Evolutionary conservation across 305 asterid species (phyloP).

Genomic region (Fraxinus nigra): DNA sequence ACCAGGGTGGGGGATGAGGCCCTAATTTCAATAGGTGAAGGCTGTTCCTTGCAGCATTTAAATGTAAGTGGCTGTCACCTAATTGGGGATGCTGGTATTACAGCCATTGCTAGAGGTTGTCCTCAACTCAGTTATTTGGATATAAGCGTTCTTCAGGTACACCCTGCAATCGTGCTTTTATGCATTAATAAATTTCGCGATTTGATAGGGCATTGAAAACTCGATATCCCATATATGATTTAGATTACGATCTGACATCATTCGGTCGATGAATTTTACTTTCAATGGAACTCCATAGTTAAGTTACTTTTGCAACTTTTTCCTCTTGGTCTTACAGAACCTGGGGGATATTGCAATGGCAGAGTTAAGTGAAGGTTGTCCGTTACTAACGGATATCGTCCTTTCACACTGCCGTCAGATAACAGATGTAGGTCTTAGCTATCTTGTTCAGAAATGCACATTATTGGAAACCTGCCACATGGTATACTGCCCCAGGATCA

Average conservation of each 20-base stretch:
- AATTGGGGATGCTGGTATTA: conserved; percentile 74
- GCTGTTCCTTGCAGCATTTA: conserved; percentile 47
- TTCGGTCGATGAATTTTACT: neutral
- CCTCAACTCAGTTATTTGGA: conserved; percentile 76
- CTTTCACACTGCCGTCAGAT: conserved; percentile 79
- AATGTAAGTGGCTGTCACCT: conserved; percentile 54
- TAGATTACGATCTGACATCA: neutral
- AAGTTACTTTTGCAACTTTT: neutral
- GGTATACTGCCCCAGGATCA: conserved; percentile 76
- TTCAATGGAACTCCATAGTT: neutral
- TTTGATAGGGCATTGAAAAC: neutral
- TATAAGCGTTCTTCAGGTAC: conserved; percentile 85
- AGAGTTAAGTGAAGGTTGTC: conserved; percentile 77
- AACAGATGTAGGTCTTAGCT: conserved; percentile 61
- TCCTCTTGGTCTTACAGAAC: conserved; percentile 38
- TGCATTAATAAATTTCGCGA: neutral
- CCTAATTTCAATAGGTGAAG: conserved; percentile 41
- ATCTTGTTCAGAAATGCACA: conserved; percentile 54
- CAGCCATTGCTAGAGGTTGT: conserved; percentile 82
- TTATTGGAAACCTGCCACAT: conserved; percentile 72
- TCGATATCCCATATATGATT: neutral
- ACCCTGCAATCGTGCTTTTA: neutral
- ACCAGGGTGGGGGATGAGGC: conserved; percentile 50
- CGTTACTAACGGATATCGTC: conserved; percentile 58
- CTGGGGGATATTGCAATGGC: conserved; percentile 70